Conservation (phyloP, 1,139 yeast species). For the Candida gigantensis region DNA sequence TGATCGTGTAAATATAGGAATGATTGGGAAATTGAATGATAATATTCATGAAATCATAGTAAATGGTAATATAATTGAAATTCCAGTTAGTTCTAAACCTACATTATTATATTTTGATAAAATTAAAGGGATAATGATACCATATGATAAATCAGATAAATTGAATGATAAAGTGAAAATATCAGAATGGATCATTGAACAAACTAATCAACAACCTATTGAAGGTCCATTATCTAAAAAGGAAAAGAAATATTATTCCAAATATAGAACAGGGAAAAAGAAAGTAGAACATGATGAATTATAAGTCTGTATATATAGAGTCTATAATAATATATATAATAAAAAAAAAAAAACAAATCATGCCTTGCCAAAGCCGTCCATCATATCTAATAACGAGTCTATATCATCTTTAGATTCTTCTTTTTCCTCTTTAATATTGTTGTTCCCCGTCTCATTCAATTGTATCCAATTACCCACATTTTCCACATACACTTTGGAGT, state of each 20-base stretch:
- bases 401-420: conserved; percentile 25
- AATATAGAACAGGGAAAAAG: conserved; percentile 34
- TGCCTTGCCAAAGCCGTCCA: conserved; percentile 35
- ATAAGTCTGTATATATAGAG: conserved; percentile 3
- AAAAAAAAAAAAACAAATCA: conserved; percentile 14
- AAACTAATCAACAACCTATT: conserved; percentile 28
- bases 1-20: conserved; percentile 30
- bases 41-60: conserved; percentile 19
- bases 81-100: conserved; percentile 27
- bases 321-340: too few relatives aligned
- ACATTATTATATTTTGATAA: conserved; percentile 31
- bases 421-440: too few relatives aligned
- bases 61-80: conserved; percentile 22
- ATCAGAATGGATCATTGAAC: conserved; percentile 35
- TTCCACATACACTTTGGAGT: conserved; percentile 58
- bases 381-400: conserved; percentile 38
- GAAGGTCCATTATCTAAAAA: conserved; percentile 45
- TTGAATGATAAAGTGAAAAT: conserved; percentile 34
- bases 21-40: conserved; percentile 22
- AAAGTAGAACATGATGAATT: conserved; percentile 39
- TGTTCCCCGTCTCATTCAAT: conserved; percentile 15
- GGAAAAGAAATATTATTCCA: conserved; percentile 30
- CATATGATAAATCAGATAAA: conserved; percentile 25
- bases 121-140: conserved; percentile 20
- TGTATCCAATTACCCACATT: conserved; percentile 61